Conservation (phyloP, 2,329 filamentous ascomycete genomes). For the Lecanoromycetidae sp. region DNA sequence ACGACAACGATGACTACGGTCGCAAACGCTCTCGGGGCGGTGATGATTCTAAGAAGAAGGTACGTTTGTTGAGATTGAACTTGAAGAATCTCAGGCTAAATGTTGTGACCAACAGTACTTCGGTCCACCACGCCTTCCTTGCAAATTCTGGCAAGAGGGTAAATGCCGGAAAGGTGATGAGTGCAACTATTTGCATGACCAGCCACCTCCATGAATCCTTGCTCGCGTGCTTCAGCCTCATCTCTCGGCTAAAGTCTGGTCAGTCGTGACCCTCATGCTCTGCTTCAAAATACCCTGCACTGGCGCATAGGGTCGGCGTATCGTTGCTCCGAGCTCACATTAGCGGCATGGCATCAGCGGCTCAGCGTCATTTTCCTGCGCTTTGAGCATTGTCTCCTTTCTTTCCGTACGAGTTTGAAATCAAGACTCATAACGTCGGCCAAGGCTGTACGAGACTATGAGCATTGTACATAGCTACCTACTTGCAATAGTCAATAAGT, state of each 20-base stretch:
- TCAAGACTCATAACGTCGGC: no score
- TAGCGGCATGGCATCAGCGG: conserved; percentile 7
- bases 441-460: no score
- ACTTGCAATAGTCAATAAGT: no score
- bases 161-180: conserved; percentile 42
- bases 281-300: not conserved
- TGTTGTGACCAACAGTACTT: conserved; percentile 15
- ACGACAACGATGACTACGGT: conserved; percentile 25
- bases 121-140: conserved; percentile 31
- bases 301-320: conserved; percentile 10
- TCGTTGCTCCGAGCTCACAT: conserved; percentile 5
- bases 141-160: conserved; percentile 43
- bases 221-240: no score
- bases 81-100: no score
- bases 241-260: no score
- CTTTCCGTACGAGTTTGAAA: not conserved
- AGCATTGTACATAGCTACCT: no score
- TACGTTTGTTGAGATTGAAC: no score
- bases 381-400: not conserved
- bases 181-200: conserved; percentile 40
- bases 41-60: conserved; percentile 25
- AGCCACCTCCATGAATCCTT: no score
- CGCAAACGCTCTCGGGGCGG: conserved; percentile 29
- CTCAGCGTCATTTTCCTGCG: not conserved
- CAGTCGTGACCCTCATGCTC: no score